Evolutionary conservation across 768 basidiomycete genomes (phyloP).

Genomic region (Pisolithus orientalis): DNA sequence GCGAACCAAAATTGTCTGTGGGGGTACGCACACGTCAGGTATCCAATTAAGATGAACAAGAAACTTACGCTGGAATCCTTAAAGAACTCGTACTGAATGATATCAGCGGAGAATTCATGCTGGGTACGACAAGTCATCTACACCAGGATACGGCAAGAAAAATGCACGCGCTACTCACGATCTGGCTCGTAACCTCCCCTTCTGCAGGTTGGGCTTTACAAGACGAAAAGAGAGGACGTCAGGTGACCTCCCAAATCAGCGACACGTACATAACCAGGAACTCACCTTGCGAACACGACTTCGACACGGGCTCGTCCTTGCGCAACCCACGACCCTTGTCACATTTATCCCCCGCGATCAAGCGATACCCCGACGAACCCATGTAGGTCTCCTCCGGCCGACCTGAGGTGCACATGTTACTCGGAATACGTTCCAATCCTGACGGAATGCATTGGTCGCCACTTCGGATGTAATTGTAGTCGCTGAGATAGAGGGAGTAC

Average conservation of each 20-base stretch:
- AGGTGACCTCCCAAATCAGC: neutral
- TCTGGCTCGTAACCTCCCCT: constrained; percentile 72
- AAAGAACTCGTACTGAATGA: constrained; percentile 84
- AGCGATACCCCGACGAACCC: constrained; percentile 89
- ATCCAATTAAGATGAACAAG: constrained; percentile 1
- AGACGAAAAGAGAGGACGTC: neutral
- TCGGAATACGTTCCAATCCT: constrained; percentile 84
- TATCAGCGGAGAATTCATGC: constrained; percentile 59
- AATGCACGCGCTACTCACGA: constrained; percentile 37
- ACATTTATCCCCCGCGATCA: constrained; percentile 92
- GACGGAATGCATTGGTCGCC: constrained; percentile 72
- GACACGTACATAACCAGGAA: neutral
- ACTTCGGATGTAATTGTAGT: constrained; percentile 82
- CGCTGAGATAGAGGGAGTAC: constrained; percentile 38
- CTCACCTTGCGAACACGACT: constrained; percentile 73
- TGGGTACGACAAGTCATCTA: constrained; percentile 22
- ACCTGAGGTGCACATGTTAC: constrained; percentile 54
- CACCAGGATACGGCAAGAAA: neutral
- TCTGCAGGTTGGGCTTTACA: constrained; percentile 66
- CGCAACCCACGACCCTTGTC: constrained; percentile 45
- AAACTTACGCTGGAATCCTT: constrained; percentile 58
- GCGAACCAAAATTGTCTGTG: constrained; percentile 76
- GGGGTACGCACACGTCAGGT: neutral
- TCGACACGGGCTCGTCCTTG: constrained; percentile 65
- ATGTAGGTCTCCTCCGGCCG: constrained; percentile 55